Evolutionary conservation across 805 yeast genomes (phyloP).

Genomic region (Candida suzukii): DNA sequence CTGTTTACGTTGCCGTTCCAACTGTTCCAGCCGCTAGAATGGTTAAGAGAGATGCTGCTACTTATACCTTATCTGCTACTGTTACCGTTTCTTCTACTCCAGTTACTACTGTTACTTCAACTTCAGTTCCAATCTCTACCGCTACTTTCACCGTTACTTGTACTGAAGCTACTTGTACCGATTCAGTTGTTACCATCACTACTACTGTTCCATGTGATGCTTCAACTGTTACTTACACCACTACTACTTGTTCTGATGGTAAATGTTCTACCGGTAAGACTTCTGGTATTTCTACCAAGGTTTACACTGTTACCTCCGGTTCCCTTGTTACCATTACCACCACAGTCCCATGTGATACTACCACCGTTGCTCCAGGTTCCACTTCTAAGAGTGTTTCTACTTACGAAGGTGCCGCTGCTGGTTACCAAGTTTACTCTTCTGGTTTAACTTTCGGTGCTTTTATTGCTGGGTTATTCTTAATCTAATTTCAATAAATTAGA

Average conservation of each 20-base stretch:
- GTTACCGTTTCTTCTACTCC: neutral
- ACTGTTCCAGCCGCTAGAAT: neutral
- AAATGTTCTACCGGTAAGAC: neutral
- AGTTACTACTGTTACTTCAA: neutral
- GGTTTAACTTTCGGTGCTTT: neutral
- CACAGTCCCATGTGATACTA: neutral
- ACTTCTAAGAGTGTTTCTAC: neutral
- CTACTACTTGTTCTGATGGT: constrained; percentile 34
- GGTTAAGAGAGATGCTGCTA: neutral
- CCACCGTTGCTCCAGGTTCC: neutral
- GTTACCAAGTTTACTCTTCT: neutral
- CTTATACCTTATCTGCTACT: neutral
- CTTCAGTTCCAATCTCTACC: neutral
- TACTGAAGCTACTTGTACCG: neutral
- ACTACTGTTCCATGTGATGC: neutral
- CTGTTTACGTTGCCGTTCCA: neutral
- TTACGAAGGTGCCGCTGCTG: constrained; percentile 1
- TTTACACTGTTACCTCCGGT: neutral
- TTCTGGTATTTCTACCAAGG: neutral
- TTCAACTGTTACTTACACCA: constrained; percentile 1
- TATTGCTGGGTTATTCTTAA: neutral
- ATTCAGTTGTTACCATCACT: constrained; percentile 7
- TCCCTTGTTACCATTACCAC: neutral
- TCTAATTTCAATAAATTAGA: no score
- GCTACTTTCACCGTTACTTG: neutral